phyloP scores from a whole-genome alignment of 352 stramenopile genomes.

The Globisporangium barbulae region DNA sequence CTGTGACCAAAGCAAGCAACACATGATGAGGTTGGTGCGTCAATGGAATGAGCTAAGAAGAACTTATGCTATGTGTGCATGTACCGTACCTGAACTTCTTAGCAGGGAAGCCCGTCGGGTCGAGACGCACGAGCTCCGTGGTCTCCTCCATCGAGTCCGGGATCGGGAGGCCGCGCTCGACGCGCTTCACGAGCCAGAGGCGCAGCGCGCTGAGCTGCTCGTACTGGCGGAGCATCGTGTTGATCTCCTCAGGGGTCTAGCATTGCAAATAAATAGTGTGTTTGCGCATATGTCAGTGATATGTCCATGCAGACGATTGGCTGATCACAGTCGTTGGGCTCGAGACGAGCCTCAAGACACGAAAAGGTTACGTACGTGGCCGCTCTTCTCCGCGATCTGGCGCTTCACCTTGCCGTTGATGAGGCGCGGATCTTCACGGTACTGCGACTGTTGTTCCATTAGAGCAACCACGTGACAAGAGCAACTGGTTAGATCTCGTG shows the following conservation, averaged over 20 bases:
- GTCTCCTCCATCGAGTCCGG: conserved; percentile 78
- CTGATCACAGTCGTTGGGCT: too few species aligned
- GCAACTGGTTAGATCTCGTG: not conserved
- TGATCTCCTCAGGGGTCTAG: conserved; percentile 80
- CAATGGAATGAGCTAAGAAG: not conserved
- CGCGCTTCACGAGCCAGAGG: conserved; percentile 78
- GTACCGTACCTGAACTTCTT: conserved; percentile 75
- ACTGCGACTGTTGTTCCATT: conserved; percentile 38
- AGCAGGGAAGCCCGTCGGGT: conserved; percentile 82
- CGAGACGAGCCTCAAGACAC: not conserved
- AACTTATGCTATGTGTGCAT: not conserved
- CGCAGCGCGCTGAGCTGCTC: conserved; percentile 74
- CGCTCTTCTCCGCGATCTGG: conserved; percentile 76
- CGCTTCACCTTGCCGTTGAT: conserved; percentile 86
- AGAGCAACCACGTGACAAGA: not conserved
- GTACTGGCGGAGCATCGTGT: conserved; percentile 84
- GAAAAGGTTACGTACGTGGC: conserved; percentile 42
- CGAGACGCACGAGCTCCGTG: conserved; percentile 70
- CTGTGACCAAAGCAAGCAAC: conserved; percentile 24
- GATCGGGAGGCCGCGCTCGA: conserved; percentile 68
- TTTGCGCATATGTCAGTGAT: not conserved
- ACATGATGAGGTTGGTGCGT: not conserved
- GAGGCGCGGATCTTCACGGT: conserved; percentile 64
- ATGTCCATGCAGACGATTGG: not conserved
- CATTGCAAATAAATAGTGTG: not conserved